Conservation (phyloP, 1,284 basidiomycete species). For the Puccinia hordei region DNA sequence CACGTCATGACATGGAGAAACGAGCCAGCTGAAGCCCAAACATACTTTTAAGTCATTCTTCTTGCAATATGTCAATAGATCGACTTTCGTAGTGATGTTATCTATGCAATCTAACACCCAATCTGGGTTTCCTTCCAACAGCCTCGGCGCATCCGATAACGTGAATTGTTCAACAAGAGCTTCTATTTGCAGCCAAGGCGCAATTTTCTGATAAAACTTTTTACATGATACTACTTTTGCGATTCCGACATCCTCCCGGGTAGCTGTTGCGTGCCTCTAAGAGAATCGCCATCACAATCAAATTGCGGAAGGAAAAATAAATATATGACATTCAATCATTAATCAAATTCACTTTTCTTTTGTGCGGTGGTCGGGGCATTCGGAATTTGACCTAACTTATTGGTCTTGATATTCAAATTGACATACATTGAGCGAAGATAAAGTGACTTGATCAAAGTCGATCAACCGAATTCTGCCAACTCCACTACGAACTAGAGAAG, state of each 20-base stretch:
- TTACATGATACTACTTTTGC: conserved; percentile 86
- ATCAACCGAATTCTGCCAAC: conserved; percentile 62
- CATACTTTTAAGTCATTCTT: conserved; percentile 19
- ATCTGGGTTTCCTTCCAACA: conserved; percentile 74
- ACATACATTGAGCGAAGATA: conserved; percentile 77
- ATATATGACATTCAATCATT: no score
- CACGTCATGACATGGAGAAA: not conserved
- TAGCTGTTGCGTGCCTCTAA: conserved; percentile 84
- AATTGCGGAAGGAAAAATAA: no score
- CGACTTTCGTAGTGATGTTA: conserved; percentile 84
- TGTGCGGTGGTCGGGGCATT: not conserved
- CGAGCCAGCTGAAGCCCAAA: no score
- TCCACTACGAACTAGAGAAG: conserved; percentile 78
- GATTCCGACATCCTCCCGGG: conserved; percentile 83
- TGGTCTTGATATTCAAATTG: not conserved
- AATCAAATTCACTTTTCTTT: not conserved
- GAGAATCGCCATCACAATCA: not conserved
- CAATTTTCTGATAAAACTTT: conserved; percentile 71
- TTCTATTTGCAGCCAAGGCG: conserved; percentile 75
- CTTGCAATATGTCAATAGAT: conserved; percentile 42
- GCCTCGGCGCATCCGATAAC: conserved; percentile 69
- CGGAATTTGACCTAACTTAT: not conserved
- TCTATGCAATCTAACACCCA: conserved; percentile 98
- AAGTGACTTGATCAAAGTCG: conserved; percentile 88
- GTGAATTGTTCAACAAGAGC: conserved; percentile 74